A percentile compares a stretch with the other conserved stretches of the same genome.
These are phyloP conservation scores for Tilletiaria anomala DNA, from an alignment of 1,284 basidiomycete genomes.

Conservation along the genomic window DNA sequence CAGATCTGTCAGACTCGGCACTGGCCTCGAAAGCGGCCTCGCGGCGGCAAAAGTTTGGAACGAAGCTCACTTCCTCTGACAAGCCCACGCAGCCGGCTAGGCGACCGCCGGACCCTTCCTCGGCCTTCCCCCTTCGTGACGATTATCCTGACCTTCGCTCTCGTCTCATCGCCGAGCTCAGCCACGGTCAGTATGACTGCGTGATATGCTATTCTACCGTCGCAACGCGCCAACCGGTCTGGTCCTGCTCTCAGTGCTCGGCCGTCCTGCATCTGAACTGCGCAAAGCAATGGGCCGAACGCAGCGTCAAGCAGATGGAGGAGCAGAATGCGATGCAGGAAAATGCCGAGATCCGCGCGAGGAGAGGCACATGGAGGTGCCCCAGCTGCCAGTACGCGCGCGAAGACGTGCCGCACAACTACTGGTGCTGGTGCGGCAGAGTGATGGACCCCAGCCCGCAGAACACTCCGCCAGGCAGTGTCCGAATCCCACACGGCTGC, in stretches of 20 bases:
- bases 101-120: no score
- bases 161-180: conserved; percentile 29
- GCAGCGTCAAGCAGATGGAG: conserved; percentile 30
- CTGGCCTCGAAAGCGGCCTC: no score
- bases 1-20: no score
- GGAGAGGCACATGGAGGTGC: conserved; percentile 32
- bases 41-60: no score
- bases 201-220: conserved; percentile 34
- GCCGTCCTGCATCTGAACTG: conserved; percentile 32
- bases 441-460: conserved; percentile 10
- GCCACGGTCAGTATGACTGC: conserved; percentile 33
- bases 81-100: no score
- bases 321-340: conserved; percentile 37
- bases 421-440: conserved; percentile 35
- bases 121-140: neutral
- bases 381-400: conserved; percentile 33
- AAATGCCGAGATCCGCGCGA: conserved; percentile 23
- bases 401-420: conserved; percentile 26
- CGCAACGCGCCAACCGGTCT: conserved; percentile 21
- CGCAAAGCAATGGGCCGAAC: conserved; percentile 32
- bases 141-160: conserved; percentile 32
- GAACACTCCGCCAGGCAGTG: conserved; percentile 10
- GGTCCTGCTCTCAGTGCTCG: conserved; percentile 35
- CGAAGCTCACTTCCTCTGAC: no score
- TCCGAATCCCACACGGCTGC: conserved; percentile 29